Conservation (phyloP, 345 rosid species). For the Trapa incisa region DNA sequence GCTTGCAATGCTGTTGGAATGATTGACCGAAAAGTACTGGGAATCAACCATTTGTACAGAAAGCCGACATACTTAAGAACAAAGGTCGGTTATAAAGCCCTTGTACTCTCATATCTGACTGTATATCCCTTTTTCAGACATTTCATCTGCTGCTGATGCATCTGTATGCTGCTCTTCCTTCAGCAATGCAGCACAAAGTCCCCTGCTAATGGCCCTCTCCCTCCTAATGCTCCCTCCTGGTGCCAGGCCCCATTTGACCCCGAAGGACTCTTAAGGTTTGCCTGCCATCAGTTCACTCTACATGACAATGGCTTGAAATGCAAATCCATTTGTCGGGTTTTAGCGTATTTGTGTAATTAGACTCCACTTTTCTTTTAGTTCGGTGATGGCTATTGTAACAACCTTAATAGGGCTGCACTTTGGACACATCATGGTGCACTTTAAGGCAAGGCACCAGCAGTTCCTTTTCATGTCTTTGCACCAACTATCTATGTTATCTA, state of each 20-base stretch:
- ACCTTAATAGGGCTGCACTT: slow-evolving; percentile 58
- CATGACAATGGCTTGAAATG: no score
- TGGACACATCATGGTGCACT: slow-evolving; percentile 60
- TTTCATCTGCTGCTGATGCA: neutral
- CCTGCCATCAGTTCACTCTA: no score
- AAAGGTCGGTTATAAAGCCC: slow-evolving; percentile 23
- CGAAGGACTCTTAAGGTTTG: slow-evolving; percentile 73
- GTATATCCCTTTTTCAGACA: neutral
- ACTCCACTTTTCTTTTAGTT: slow-evolving; percentile 16
- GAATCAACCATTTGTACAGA: slow-evolving; percentile 54
- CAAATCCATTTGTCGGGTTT: no score
- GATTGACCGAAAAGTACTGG: slow-evolving; percentile 62
- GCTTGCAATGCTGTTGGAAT: slow-evolving; percentile 78
- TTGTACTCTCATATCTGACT: neutral
- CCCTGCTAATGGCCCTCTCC: slow-evolving; percentile 61
- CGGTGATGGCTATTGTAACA: slow-evolving; percentile 63
- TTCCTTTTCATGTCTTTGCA: neutral
- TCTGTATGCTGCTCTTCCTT: neutral
- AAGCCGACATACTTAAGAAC: slow-evolving; percentile 59
- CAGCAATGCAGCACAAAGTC: slow-evolving; percentile 71
- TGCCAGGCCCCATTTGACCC: slow-evolving; percentile 95
- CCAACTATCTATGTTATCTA: neutral
- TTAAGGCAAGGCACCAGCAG: slow-evolving; percentile 31
- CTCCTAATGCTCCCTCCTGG: slow-evolving; percentile 77
- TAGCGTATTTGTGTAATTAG: no score